Percentiles rank a stretch among this genome's conserved stretches.
Conservation (phyloP, 306 rosid genomes). For the Dicorynia guianensis region DNA sequence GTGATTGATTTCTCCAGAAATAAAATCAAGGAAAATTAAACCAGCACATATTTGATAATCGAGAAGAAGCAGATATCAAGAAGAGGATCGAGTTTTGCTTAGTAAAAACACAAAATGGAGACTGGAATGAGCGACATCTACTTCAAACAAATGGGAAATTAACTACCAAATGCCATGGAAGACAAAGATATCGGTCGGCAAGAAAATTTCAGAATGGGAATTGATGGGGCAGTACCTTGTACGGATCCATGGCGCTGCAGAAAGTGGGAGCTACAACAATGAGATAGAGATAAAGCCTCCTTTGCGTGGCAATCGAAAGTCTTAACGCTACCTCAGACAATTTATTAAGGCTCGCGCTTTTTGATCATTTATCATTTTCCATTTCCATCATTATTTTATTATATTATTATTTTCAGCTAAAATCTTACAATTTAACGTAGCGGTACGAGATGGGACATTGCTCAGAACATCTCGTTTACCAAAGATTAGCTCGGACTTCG, state of each 20-base stretch:
- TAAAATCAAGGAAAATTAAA: not conserved
- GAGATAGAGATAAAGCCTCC: not conserved
- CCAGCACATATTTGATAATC: not conserved
- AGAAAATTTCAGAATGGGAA: not conserved
- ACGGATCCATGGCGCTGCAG: constrained; percentile 33
- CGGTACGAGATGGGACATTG: too few relatives aligned
- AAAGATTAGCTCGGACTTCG: too few relatives aligned
- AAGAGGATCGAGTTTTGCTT: constrained; percentile 4
- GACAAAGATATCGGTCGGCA: too few relatives aligned
- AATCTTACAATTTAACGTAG: too few relatives aligned
- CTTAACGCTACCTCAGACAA: too few relatives aligned
- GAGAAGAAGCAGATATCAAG: not conserved
- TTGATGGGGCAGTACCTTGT: constrained; percentile 12
- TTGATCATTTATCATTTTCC: too few relatives aligned
- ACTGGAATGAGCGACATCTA: not conserved
- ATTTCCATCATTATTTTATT: too few relatives aligned
- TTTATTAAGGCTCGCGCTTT: too few relatives aligned
- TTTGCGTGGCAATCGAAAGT: not conserved
- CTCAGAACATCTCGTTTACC: too few relatives aligned
- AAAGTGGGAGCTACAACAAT: not conserved
- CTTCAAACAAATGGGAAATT: too few relatives aligned
- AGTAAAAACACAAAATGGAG: not conserved
- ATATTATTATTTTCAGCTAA: too few relatives aligned
- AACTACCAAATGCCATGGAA: not conserved
- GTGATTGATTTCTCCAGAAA: not conserved